Evolutionary conservation across 192 early-diverging fungal genomes (phyloP).

Genomic region (Geranomyces michiganensis): DNA sequence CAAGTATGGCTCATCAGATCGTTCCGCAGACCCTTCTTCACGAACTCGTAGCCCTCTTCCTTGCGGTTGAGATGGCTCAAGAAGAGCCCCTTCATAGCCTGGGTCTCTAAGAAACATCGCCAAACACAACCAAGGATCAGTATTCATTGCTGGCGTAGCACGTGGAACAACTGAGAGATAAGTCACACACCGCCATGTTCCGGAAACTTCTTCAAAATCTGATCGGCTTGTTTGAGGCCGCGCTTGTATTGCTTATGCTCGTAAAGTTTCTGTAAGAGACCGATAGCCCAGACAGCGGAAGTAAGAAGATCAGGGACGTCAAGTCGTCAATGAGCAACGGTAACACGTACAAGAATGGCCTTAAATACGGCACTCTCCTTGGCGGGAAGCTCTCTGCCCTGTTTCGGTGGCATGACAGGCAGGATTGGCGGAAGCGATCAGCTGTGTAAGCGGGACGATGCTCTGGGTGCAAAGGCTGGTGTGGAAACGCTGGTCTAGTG

Average conservation of each 20-base stretch:
- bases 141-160: neutral
- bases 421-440: neutral
- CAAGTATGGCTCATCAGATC: slow-evolving; percentile 87
- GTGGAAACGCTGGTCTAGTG: neutral
- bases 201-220: slow-evolving; percentile 91
- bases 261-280: slow-evolving; percentile 77
- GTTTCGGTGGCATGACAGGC: slow-evolving; percentile 30
- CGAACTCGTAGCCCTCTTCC: slow-evolving; percentile 85
- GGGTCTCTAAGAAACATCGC: slow-evolving; percentile 65
- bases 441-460: no score
- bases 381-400: slow-evolving; percentile 54
- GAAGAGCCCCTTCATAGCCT: slow-evolving; percentile 95
- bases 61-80: slow-evolving; percentile 85
- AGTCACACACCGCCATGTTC: slow-evolving; percentile 78
- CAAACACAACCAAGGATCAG: neutral
- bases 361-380: slow-evolving; percentile 76
- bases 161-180: neutral
- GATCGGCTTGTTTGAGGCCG: slow-evolving; percentile 86
- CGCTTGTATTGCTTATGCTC: slow-evolving; percentile 96
- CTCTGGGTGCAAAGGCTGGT: neutral
- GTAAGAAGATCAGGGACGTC: neutral
- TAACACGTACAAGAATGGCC: slow-evolving; percentile 63
- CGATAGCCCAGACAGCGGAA: neutral
- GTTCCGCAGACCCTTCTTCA: slow-evolving; percentile 81
- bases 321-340: neutral